Evolutionary conservation across 305 asterid genomes (phyloP).

Genomic region (Nicotiana rustica): DNA sequence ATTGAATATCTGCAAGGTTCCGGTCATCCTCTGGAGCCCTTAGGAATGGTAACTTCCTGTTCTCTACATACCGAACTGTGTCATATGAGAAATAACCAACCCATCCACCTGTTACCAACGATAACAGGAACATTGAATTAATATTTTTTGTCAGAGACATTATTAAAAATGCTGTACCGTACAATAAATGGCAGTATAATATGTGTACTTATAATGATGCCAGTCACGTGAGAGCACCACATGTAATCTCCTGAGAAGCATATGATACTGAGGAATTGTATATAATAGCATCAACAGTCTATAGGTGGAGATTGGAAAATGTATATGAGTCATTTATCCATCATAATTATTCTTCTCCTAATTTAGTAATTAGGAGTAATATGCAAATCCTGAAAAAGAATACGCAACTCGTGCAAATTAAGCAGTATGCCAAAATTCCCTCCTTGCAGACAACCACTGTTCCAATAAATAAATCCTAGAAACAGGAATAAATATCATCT

Average conservation of each 20-base stretch:
- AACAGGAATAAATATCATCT: not conserved
- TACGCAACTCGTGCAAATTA: not conserved
- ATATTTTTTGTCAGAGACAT: not conserved
- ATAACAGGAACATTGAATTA: not conserved
- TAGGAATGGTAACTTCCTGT: slow-evolving; percentile 71
- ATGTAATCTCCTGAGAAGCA: not conserved
- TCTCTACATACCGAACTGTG: slow-evolving; percentile 78
- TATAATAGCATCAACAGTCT: not conserved
- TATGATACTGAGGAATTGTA: not conserved
- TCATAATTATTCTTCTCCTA: not conserved
- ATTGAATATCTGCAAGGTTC: slow-evolving; percentile 81
- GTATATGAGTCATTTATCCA: not conserved
- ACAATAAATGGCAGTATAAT: not conserved
- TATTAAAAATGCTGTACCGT: not conserved
- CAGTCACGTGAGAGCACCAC: not conserved
- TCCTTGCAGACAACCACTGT: not conserved
- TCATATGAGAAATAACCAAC: slow-evolving; percentile 94
- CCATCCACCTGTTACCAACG: slow-evolving; percentile 83
- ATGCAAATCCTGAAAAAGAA: not conserved
- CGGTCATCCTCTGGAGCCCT: slow-evolving; percentile 85
- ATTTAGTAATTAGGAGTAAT: not conserved
- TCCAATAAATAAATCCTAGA: not conserved
- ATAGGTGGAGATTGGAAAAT: not conserved
- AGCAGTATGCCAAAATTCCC: not conserved
- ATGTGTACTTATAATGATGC: not conserved